These are phyloP conservation scores for Senna siamea DNA, from an alignment of 306 rosid species.

Conservation along the genomic window DNA sequence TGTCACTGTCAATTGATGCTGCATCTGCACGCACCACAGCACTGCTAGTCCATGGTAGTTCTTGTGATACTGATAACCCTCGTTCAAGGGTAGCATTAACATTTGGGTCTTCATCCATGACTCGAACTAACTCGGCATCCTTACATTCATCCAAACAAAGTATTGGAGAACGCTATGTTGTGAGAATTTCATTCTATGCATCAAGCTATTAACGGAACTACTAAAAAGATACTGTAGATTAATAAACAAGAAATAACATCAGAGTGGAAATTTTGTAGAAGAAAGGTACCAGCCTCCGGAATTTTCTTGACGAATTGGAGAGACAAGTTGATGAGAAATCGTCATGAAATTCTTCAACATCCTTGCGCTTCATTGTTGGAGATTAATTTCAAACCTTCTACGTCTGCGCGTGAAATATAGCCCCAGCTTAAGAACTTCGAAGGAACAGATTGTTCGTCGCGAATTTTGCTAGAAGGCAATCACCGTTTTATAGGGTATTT, in stretches of 20 bases:
- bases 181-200: background rate
- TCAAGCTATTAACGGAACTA: background rate
- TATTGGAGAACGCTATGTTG: background rate
- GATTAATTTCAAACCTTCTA: background rate
- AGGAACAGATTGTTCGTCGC: background rate
- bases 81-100: background rate
- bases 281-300: background rate
- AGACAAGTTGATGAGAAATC: background rate
- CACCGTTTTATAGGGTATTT: background rate
- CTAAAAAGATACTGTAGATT: no score
- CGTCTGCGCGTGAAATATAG: background rate
- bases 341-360: background rate
- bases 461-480: background rate
- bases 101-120: slow-evolving; percentile 5
- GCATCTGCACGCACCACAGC: background rate
- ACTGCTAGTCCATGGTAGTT: slow-evolving; percentile 1
- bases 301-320: slow-evolving; percentile 5
- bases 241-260: background rate
- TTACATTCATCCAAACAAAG: background rate
- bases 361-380: slow-evolving; percentile 4
- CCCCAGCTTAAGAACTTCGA: background rate
- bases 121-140: slow-evolving; percentile 10
- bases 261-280: slow-evolving; percentile 4
- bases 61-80: background rate
- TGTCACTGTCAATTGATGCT: background rate